Base-by-base conservation (phyloP, 805 yeast genomes). In the Debaryomyces maramus region DNA sequence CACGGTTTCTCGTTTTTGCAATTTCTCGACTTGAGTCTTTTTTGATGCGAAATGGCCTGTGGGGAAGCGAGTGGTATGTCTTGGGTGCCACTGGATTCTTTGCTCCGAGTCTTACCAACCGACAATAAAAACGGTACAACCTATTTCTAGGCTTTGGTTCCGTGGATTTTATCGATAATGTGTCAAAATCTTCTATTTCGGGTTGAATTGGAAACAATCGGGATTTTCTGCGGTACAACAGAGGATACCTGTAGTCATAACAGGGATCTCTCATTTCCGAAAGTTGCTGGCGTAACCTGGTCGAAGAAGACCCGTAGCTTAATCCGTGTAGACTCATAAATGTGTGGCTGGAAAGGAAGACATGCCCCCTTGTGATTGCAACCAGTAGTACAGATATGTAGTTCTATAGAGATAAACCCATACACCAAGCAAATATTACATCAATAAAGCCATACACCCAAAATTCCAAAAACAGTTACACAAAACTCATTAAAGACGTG, bases 321-420 rank as follows among this genome's bases (percentile, higher is more conserved):
- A 29, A 15, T 22, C 36, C 36, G 3, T 22, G 36, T 24, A 33
- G 8, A 24, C 28, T 24, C 28, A 24, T 24, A 24, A 8, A n/a
- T 24, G 7, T 24, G 28, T 24, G 4, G 11, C 9, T 8, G 3
- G 6, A 24, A 13, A n/a, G n/a, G n/a, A n/a, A n/a, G n/a, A n/a
- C n/a, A 22, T 22, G 26, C 26, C 26, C 11, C 26, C 26, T 2
- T 22, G 11, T 3, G 9, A 22, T 22, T 22, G 26, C 11, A 22
- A 4, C 26, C 26, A n/a, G 26, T 22, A 4, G 4, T 4, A 22
- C 26, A 3, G 9, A 22, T n/a, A 22, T 22, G 7, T 10, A 7
- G 24, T 10, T 21, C 10, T 21, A 10, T 7, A 10, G 10, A 21
- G 10, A 21, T 21, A 21, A 21, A 21, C 9, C 28, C 8, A n/a